Evolutionary conservation across 2,329 filamentous ascomycete species (phyloP).

Genomic region (Dothistroma septosporum): DNA sequence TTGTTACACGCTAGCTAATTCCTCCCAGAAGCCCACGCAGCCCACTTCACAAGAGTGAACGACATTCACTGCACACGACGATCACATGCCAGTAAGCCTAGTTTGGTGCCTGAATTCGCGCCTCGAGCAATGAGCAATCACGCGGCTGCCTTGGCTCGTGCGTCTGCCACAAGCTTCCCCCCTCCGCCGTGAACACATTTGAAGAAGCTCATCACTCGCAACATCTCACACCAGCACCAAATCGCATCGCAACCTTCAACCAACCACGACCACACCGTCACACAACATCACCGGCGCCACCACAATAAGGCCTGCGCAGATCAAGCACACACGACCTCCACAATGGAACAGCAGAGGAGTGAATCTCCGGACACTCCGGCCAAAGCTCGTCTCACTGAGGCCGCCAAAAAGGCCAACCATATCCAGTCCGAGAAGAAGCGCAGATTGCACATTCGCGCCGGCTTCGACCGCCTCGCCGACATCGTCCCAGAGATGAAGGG

Average conservation of each 20-base stretch:
- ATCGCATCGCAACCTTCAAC: not conserved
- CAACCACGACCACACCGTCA: not conserved
- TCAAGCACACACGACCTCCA: not conserved
- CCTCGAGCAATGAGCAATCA: not conserved
- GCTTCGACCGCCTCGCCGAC: slow-evolving; percentile 75
- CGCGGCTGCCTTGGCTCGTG: not conserved
- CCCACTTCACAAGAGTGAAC: not conserved
- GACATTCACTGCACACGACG: not conserved
- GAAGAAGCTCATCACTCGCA: not conserved
- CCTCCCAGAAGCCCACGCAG: not conserved
- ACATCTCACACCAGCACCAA: not conserved
- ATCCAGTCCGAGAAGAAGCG: slow-evolving; percentile 66
- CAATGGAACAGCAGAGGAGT: not conserved
- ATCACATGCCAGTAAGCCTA: not conserved
- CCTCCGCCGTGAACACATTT: not conserved
- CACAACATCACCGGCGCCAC: not conserved
- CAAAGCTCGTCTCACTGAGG: slow-evolving; percentile 62
- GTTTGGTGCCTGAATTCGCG: not conserved
- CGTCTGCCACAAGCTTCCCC: not conserved
- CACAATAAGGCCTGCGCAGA: not conserved
- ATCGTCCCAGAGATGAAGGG: slow-evolving; percentile 79
- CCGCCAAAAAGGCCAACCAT: slow-evolving; percentile 70
- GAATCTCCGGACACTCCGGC: slow-evolving; percentile 10
- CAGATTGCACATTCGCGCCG: slow-evolving; percentile 71
- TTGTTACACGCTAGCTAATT: not conserved